Evolutionary conservation across 2,329 filamentous ascomycete genomes (phyloP), one percentile per base, ranked within the genome.

Genomic region (Sporothrix globosa): DNA sequence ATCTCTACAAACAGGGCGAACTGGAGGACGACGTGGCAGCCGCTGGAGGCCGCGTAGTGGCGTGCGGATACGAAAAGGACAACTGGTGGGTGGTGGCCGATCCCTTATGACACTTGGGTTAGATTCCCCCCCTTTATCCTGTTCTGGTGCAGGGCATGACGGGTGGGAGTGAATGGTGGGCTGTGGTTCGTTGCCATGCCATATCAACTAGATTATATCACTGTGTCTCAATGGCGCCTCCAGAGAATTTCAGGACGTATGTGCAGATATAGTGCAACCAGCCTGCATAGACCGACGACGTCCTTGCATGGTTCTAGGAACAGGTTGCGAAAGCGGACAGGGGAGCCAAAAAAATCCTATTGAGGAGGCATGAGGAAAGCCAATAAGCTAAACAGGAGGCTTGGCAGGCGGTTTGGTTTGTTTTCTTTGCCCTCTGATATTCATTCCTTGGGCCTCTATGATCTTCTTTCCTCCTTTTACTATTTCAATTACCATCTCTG

Each of bases 61-160:
- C 92, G 74, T 88, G 88, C 72, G 96, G 96, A 46, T 99, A 98
- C 80, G 96, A 99, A 78, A 94, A 90, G 82, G 96, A 98, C 78
- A 99, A 99, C 81, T 98, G 96, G 96, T 99, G 95, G 95, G 93
- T 90, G 69, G 90, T 97, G 70, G 79, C 80, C 73, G 77, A 80
- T 75, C 53, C 50, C 19, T 48, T 46, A 27, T 67, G 30, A 50
- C 10, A 56, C 54, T 71, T 61, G 39, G 21, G 24, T 21, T 11
- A 30, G n/a, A 34, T 34, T 1, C 34, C 30, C 34, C 34, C 34
- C 6, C 6, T 34, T 44, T 17, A 14, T 44, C 3, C 41, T 34
- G 30, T 21, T 10, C 24, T 44, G 53, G 11, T 46, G 30, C 54
- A 54, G 52, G 52, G 11, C 41, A 63, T 9, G 10, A 24, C 13